Conservation (phyloP, 257 asterid species). For the Solanum neorickii region DNA sequence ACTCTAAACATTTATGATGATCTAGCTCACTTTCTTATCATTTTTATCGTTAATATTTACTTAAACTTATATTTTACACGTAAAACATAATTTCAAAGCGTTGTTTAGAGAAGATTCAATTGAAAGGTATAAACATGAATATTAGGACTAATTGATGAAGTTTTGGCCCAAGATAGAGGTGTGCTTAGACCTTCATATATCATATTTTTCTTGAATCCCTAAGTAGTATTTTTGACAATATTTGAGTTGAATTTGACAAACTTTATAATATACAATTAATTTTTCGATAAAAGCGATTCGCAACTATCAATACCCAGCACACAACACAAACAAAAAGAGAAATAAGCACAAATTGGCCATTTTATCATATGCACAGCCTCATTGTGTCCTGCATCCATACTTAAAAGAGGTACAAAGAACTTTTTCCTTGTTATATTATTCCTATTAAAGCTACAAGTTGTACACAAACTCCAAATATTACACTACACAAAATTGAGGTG, state of each 20-base stretch:
- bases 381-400: background rate
- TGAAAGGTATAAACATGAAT: background rate
- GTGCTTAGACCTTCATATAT: background rate
- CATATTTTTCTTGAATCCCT: background rate
- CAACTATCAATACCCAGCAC: background rate
- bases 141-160: background rate
- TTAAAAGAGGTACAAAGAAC: background rate
- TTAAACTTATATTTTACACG: no score
- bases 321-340: background rate
- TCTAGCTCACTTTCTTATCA: background rate
- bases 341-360: background rate
- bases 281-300: background rate
- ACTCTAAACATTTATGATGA: background rate
- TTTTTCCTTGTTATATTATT: background rate
- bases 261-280: background rate
- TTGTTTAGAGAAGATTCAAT: background rate
- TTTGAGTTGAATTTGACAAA: background rate
- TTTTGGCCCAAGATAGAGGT: background rate
- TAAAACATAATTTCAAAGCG: background rate
- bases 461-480: background rate
- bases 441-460: background rate
- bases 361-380: background rate
- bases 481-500: conserved; percentile 22
- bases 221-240: background rate
- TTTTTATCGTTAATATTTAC: background rate